These are phyloP conservation scores for Fusarium gaditjirri DNA, from an alignment of 2,329 filamentous ascomycete species.

Conservation along the genomic window DNA sequence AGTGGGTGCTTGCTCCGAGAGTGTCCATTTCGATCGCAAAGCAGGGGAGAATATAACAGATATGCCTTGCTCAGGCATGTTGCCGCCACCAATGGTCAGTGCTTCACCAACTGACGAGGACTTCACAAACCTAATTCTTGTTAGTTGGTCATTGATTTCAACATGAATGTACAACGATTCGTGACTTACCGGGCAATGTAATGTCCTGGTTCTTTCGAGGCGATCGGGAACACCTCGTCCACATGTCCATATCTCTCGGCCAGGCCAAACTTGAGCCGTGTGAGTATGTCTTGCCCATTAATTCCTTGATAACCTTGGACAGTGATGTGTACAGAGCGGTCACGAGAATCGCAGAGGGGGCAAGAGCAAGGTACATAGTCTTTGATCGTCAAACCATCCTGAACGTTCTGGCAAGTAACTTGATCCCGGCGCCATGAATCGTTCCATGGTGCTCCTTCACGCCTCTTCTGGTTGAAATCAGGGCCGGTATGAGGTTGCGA, in stretches of 20 bases:
- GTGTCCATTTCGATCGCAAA: constrained; percentile 49
- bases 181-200: constrained; percentile 48
- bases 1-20: background rate
- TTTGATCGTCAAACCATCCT: background rate
- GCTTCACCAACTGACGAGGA: constrained; percentile 45
- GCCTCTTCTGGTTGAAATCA: constrained; percentile 23
- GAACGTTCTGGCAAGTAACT: constrained; percentile 41
- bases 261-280: constrained; percentile 47
- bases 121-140: constrained; percentile 39
- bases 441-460: constrained; percentile 27
- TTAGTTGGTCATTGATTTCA: background rate
- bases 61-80: constrained; percentile 43
- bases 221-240: constrained; percentile 42
- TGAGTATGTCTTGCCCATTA: constrained; percentile 37
- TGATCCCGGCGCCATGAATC: constrained; percentile 31
- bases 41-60: constrained; percentile 43
- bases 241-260: constrained; percentile 45
- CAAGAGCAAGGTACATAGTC: constrained; percentile 48
- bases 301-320: constrained; percentile 10
- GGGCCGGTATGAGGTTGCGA: constrained; percentile 7
- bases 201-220: constrained; percentile 11
- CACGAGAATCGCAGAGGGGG: constrained; percentile 42
- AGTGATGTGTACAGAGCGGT: constrained; percentile 47
- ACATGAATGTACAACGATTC: background rate
- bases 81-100: constrained; percentile 35